Evolutionary conservation across 768 basidiomycete species (phyloP).

Genomic region (Amanita fuliginea): DNA sequence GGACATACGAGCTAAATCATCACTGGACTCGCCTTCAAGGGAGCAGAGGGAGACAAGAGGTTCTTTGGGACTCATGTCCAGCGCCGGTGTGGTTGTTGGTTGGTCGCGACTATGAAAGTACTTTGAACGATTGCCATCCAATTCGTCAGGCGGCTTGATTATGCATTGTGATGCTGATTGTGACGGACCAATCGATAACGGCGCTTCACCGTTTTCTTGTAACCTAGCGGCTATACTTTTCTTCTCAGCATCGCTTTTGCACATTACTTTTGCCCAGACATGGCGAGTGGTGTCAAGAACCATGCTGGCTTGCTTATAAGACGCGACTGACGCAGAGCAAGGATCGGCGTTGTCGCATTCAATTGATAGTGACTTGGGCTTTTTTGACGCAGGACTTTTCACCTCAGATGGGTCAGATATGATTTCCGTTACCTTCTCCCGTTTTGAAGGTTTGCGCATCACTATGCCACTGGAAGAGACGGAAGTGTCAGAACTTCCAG

Average conservation of each 20-base stretch:
- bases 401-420: neutral
- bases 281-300: conserved; percentile 5
- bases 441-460: neutral
- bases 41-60: neutral
- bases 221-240: neutral
- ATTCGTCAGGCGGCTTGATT: neutral
- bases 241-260: neutral
- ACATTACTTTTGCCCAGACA: conserved; percentile 4
- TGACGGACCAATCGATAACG: conserved; percentile 17
- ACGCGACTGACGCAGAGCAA: neutral
- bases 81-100: neutral
- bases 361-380: conserved; percentile 10
- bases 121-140: neutral
- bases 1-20: neutral
- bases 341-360: conserved; percentile 12
- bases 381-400: neutral
- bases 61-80: neutral
- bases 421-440: neutral
- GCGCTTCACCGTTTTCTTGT: neutral
- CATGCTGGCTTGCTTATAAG: neutral
- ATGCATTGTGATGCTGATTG: conserved; percentile 18
- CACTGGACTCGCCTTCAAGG: neutral
- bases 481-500: neutral
- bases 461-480: neutral
- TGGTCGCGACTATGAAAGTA: neutral